Evolutionary conservation across 176 grass and related monocot genomes (phyloP).

Genomic region (Triticum timopheevii): DNA sequence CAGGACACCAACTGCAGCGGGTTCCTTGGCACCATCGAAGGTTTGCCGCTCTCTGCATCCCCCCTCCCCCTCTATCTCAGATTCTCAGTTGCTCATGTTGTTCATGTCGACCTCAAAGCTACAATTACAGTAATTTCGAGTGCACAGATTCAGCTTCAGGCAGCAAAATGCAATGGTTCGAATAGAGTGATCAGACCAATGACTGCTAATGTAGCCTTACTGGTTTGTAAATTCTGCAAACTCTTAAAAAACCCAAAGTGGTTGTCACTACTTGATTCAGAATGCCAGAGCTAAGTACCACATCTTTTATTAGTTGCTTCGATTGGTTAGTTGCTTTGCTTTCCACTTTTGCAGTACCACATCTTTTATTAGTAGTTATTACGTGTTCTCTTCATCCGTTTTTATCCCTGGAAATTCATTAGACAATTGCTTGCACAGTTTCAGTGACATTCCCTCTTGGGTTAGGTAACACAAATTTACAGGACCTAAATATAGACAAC

Average conservation of each 20-base stretch:
- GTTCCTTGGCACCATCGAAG: constrained; percentile 68
- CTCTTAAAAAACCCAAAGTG: neutral
- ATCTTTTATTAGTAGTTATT: neutral
- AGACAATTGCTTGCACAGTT: neutral
- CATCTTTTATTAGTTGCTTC: neutral
- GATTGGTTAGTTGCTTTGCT: no score
- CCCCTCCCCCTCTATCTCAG: neutral
- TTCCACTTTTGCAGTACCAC: neutral
- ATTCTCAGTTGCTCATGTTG: neutral
- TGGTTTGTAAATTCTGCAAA: constrained; percentile 2
- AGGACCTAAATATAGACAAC: neutral
- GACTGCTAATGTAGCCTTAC: neutral
- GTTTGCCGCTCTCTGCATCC: constrained; percentile 16
- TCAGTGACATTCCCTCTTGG: neutral
- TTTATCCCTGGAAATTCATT: neutral
- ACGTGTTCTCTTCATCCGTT: neutral
- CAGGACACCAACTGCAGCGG: constrained; percentile 89
- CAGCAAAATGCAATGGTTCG: neutral
- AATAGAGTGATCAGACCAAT: neutral
- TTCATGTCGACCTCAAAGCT: neutral
- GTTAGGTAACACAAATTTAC: neutral
- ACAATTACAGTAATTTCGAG: neutral
- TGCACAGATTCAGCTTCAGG: neutral
- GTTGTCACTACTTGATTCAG: constrained; percentile 2
- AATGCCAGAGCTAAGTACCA: neutral